Conservation (phyloP, 352 stramenopile genomes). For the Pilasporangium apinafurcum region DNA sequence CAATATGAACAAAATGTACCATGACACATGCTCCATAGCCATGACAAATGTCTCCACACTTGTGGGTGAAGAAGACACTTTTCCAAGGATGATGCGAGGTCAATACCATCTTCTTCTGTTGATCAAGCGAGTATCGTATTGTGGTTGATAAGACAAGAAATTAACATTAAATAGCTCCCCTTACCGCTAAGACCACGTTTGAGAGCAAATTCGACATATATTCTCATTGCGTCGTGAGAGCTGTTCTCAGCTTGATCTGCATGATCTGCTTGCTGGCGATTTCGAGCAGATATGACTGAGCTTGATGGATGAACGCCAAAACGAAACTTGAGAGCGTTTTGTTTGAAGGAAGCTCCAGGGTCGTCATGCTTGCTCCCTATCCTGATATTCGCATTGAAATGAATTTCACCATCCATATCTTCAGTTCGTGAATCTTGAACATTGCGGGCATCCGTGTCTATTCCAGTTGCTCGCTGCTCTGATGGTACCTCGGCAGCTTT, state of each 20-base stretch:
- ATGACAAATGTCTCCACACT: conserved; percentile 24
- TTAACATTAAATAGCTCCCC: neutral
- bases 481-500: neutral
- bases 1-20: conserved; percentile 12
- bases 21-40: conserved; percentile 28
- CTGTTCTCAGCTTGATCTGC: conserved; percentile 3
- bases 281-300: no score
- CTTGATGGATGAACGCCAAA: conserved; percentile 21
- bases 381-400: conserved; percentile 22
- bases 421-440: neutral
- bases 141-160: neutral
- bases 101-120: conserved; percentile 43
- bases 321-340: conserved; percentile 31
- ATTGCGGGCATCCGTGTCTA: neutral
- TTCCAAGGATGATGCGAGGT: conserved; percentile 39
- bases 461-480: neutral
- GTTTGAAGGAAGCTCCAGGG: neutral
- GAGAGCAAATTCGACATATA: conserved; percentile 24
- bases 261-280: neutral
- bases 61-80: conserved; percentile 25
- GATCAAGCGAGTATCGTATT: neutral
- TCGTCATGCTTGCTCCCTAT: conserved; percentile 7
- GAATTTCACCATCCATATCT: conserved; percentile 21
- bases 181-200: conserved; percentile 24
- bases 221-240: conserved; percentile 12